phyloP scores from a whole-genome alignment of 805 yeast genomes.

The Diddensiella santjacobensis region DNA sequence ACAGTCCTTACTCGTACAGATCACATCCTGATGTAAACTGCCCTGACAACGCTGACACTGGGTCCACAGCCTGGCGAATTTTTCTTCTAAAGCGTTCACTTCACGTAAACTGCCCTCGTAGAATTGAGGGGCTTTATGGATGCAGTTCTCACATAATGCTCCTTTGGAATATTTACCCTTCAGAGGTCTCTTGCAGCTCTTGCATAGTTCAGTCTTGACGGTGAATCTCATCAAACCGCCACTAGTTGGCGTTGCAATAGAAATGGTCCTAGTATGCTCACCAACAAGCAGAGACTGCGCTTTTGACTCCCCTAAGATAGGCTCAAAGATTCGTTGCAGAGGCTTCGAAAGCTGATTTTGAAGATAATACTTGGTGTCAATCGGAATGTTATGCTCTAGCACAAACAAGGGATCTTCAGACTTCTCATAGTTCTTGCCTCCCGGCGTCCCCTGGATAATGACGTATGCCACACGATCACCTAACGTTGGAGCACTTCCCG shows the following conservation, averaged over 20 bases:
- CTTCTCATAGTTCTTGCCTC: slow-evolving; percentile 83
- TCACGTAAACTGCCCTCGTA: slow-evolving; percentile 78
- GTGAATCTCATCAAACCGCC: slow-evolving; percentile 93
- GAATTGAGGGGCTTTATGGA: slow-evolving; percentile 64
- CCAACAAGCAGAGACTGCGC: slow-evolving; percentile 80
- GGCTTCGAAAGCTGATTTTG: slow-evolving; percentile 94
- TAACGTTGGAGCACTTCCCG: slow-evolving; percentile 93
- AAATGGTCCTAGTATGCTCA: slow-evolving; percentile 74
- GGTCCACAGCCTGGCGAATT: slow-evolving; percentile 90
- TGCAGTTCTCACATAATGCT: slow-evolving; percentile 78
- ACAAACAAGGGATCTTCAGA: slow-evolving; percentile 96
- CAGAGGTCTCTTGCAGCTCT: slow-evolving; percentile 81
- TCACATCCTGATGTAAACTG: slow-evolving; percentile 88
- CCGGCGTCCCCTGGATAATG: slow-evolving; percentile 74
- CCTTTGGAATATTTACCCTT: slow-evolving; percentile 51
- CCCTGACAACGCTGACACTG: slow-evolving; percentile 98
- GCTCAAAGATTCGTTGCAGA: slow-evolving; percentile 87
- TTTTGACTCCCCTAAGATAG: slow-evolving; percentile 81
- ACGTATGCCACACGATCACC: slow-evolving; percentile 99
- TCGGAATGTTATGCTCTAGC: slow-evolving; percentile 84
- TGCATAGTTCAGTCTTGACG: slow-evolving; percentile 82
- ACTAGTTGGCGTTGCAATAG: slow-evolving; percentile 63
- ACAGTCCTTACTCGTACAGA: slow-evolving; percentile 94
- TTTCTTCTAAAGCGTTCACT: slow-evolving; percentile 74
- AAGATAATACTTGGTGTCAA: slow-evolving; percentile 89